Base-by-base conservation (phyloP, 495 filamentous ascomycete genomes). In the Aspergillus homomorphus region DNA sequence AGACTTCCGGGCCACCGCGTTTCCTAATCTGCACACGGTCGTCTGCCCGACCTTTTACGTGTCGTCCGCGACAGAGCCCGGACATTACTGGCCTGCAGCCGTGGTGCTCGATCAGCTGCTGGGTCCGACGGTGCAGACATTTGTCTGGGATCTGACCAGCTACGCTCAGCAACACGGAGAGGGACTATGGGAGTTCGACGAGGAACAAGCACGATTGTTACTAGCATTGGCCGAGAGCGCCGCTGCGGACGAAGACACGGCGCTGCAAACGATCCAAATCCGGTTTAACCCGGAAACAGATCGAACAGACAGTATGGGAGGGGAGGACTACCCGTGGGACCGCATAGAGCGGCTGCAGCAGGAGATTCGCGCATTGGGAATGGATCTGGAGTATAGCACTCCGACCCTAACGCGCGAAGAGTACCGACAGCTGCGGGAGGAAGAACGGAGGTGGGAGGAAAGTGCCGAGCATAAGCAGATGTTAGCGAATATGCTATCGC, bases 141-240 rank as follows among this genome's bases (percentile, higher is more conserved):
- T 45, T 8, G 44, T 45, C n/a, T 45, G 44, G 44, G 44, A 45
- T 8, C 44, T 45, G 44, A 45, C n/a, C 12, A 45, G 44, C 44
- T 45, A 45, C n/a, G 44, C 9, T n/a, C 15, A n/a, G 8, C 3
- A 18, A 7, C 2, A 8, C 3, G 44, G 14, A 3, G 1, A 12
- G 19, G 18, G 6, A 12, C 19, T 18, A 7, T 9, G 9, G 7
- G 7, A 2, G 7, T 45, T 45, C n/a, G 44, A 45, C n/a, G 44
- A 45, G 12, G 15, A n/a, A 21, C 44, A 45, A n/a, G 18, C n/a
- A n/a, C 26, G 26, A 4, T 28, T 3, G 26, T 9, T 28, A 9
- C 26, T 28, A 9, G 26, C 26, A 9, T 45, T 45, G 12, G n/a
- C n/a, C 44, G 44, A 45, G n/a, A 9, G 18, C 21, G 44, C 44